Percentiles rank a stretch among this genome's conserved stretches.
Conservation (phyloP, 2,329 filamentous ascomycete genomes). For the Tothia fuscella region DNA sequence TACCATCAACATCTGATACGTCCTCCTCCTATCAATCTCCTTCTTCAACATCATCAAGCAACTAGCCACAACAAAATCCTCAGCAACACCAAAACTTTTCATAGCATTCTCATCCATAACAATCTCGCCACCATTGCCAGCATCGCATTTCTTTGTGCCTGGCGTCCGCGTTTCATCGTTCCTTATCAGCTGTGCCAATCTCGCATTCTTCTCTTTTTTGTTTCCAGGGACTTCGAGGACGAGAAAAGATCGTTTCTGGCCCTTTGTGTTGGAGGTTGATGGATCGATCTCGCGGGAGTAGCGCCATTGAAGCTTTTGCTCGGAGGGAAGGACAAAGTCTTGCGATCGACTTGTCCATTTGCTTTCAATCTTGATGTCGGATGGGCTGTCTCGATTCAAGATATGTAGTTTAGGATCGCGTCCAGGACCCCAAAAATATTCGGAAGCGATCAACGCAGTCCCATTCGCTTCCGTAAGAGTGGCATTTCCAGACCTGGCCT, state of each 20-base stretch:
- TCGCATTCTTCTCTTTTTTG: conserved; percentile 14
- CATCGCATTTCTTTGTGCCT: conserved; percentile 24
- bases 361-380: conserved; percentile 22
- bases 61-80: conserved; percentile 43
- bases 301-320: conserved; percentile 42
- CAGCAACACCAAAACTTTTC: conserved; percentile 28
- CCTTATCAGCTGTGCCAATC: conserved; percentile 29
- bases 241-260: conserved; percentile 19
- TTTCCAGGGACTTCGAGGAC: background rate
- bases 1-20: conserved; percentile 39
- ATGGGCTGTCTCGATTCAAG: conserved; percentile 17
- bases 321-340: conserved; percentile 36
- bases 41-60: conserved; percentile 53
- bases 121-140: conserved; percentile 34
- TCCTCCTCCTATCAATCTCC: conserved; percentile 47
- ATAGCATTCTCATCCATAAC: conserved; percentile 32
- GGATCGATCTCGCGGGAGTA: conserved; percentile 26
- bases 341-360: conserved; percentile 37
- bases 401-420: conserved; percentile 37
- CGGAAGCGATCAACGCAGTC: conserved; percentile 36
- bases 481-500: conserved; percentile 38
- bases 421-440: conserved; percentile 45
- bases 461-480: conserved; percentile 30
- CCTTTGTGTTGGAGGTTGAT: conserved; percentile 27
- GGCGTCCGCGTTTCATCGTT: conserved; percentile 29